Percentiles rank a stretch among this genome's conserved stretches.
Evolutionary conservation across 345 rosid genomes (phyloP).

Genomic region (Salix arbutifolia): DNA sequence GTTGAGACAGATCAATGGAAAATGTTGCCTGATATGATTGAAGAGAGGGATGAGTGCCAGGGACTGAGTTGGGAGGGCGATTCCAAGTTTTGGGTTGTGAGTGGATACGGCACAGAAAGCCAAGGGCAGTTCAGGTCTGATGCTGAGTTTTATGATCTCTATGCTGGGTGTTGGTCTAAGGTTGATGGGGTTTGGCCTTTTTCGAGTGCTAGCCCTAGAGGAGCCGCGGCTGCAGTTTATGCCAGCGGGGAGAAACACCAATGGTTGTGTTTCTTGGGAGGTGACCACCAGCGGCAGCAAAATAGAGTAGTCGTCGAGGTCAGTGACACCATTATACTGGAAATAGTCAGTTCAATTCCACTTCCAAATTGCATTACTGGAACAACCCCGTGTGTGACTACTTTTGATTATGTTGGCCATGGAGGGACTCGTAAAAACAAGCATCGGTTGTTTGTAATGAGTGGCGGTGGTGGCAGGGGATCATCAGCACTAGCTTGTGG

Average conservation of each 20-base stretch:
- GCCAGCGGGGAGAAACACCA: not conserved
- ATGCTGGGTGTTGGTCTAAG: constrained; percentile 27
- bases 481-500: constrained; percentile 9
- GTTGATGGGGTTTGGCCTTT: constrained; percentile 38
- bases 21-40: constrained; percentile 36
- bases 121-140: constrained; percentile 49
- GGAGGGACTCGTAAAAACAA: not conserved
- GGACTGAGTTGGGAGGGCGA: constrained; percentile 41
- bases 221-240: constrained; percentile 12
- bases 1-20: constrained; percentile 49
- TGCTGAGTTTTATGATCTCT: constrained; percentile 43
- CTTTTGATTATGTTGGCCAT: constrained; percentile 3
- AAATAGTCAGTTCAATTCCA: constrained; percentile 15
- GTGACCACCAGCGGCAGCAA: constrained; percentile 16
- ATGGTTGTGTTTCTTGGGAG: constrained; percentile 30
- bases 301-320: not conserved
- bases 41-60: constrained; percentile 53
- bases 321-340: constrained; percentile 19
- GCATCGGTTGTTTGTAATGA: constrained; percentile 23
- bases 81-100: constrained; percentile 42
- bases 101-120: constrained; percentile 50
- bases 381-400: constrained; percentile 28
- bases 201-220: constrained; percentile 35
- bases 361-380: constrained; percentile 23
- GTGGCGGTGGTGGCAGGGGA: constrained; percentile 18